Evolutionary conservation across 2,329 filamentous ascomycete genomes (phyloP).

Genomic region (Fusarium luffae): DNA sequence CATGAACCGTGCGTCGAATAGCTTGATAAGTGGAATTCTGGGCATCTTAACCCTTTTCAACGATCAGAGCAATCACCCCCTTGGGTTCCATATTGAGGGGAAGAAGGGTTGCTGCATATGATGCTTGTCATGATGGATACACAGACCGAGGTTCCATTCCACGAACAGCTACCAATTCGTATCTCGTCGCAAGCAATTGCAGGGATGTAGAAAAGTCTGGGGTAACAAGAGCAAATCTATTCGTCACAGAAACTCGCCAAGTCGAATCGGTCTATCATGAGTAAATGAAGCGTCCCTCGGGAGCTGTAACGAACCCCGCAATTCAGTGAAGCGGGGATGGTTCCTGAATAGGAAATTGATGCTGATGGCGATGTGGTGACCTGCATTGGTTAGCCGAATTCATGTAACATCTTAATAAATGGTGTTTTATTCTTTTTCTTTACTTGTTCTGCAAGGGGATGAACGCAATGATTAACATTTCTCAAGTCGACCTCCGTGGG

Average conservation of each 20-base stretch:
- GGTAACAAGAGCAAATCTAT: conserved; percentile 14
- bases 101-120: neutral
- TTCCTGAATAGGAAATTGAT: conserved; percentile 19
- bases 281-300: conserved; percentile 17
- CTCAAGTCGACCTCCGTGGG: neutral
- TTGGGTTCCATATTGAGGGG: conserved; percentile 6
- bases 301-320: conserved; percentile 29
- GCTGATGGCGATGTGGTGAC: conserved; percentile 41
- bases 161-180: conserved; percentile 34
- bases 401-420: neutral
- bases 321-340: conserved; percentile 21
- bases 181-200: neutral
- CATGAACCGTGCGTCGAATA: neutral
- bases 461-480: neutral
- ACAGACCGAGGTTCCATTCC: conserved; percentile 24
- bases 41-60: neutral
- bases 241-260: conserved; percentile 22
- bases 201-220: conserved; percentile 20
- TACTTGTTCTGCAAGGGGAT: neutral
- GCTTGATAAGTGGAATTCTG: neutral
- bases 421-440: conserved; percentile 1
- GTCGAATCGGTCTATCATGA: neutral
- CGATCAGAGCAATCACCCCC: neutral
- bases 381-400: conserved; percentile 43
- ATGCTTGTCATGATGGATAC: conserved; percentile 10